Percentiles rank a stretch among this genome's conserved stretches.
Conservation (phyloP, 371 early-diverging fungal genomes). For the Rhizopus delemar region DNA sequence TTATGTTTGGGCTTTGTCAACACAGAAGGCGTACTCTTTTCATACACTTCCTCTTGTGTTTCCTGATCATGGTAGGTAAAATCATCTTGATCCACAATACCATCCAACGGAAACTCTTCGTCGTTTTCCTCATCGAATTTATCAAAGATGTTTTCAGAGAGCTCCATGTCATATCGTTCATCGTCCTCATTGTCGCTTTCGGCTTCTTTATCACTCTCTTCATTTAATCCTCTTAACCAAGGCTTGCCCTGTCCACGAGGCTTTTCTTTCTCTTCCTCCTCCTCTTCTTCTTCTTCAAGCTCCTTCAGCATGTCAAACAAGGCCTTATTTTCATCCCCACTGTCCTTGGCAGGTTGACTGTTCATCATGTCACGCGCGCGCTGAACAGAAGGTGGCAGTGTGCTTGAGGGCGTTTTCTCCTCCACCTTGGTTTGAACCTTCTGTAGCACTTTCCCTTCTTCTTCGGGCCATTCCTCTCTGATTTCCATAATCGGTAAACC, state of each 20-base stretch:
- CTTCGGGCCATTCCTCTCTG: slow-evolving; percentile 64
- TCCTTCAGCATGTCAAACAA: slow-evolving; percentile 18
- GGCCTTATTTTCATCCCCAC: slow-evolving; percentile 51
- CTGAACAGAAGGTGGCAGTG: slow-evolving; percentile 29
- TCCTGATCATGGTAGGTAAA: slow-evolving; percentile 59
- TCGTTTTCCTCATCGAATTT: slow-evolving; percentile 50
- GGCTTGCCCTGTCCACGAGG: not conserved
- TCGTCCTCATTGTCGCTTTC: slow-evolving; percentile 36
- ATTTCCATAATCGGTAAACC: slow-evolving; percentile 89
- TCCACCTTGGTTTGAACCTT: slow-evolving; percentile 4
- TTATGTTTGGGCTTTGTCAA: slow-evolving; percentile 20
- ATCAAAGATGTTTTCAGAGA: slow-evolving; percentile 47
- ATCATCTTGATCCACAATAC: slow-evolving; percentile 57
- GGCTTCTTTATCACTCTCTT: slow-evolving; percentile 38
- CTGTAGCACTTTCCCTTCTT: slow-evolving; percentile 17
- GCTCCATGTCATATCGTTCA: slow-evolving; percentile 55
- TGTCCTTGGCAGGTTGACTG: slow-evolving; percentile 29
- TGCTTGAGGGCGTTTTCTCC: not conserved
- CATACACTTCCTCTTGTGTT: slow-evolving; percentile 23
- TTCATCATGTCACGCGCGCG: slow-evolving; percentile 32
- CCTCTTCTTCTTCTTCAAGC: slow-evolving; percentile 54
- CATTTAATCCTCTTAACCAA: not conserved
- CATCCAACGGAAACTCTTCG: slow-evolving; percentile 56
- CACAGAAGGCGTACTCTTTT: slow-evolving; percentile 22
- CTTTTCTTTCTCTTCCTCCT: slow-evolving; percentile 28